Base-by-base conservation (phyloP, 2,329 filamentous ascomycete species). In the Clarireedia sp. region DNA sequence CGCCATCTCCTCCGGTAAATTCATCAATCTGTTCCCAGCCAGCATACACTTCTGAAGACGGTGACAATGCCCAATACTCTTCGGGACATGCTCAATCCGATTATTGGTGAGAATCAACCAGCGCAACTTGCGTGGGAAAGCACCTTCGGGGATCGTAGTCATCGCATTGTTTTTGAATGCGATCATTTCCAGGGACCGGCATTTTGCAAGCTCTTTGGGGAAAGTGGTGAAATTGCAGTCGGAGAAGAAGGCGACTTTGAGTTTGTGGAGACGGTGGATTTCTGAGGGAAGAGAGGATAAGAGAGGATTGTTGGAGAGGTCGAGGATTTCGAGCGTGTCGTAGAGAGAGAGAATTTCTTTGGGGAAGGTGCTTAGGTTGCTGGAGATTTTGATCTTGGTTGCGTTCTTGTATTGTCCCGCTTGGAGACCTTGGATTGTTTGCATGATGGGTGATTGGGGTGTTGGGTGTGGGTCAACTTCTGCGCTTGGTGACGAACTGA, bases 31-130 rank as follows among this genome's bases (percentile, higher is more conserved):
- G 60, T 78, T 78, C 14, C 74, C 75, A 1, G 75, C 70, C n/a
- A 78, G 63, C 73, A 77, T 74, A 60, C 75, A 77, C 63, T 77
- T 76, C 59, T 77, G 71, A 4, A 78, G 67, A 10, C 69, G 68
- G 17, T 59, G 58, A 56, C 75, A 78, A 19, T 64, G 63, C 9
- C 74, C 73, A 48, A 78, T 73, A 62, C 69, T 73, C 17, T 59
- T 60, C 0, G 75, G 74, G 7, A 78, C 63, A 7, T 58, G 52
- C 3, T 58, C 56, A 41, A 78, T 70, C 40, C 62, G 57, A 63
- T 78, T 78, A 60, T 74, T 70, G 17, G 75, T 78, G 12, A 78
- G 65, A 51, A 78, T 76, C 40, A 78, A 65, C 72, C 74, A 77
- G n/a, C 74, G 68, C 17, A 78, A 66, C 9, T 64, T 69, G 7